Evolutionary conservation across 345 rosid species (phyloP), one percentile per base, ranked within the genome.

Genomic region (Eucalyptus pauciflora): DNA sequence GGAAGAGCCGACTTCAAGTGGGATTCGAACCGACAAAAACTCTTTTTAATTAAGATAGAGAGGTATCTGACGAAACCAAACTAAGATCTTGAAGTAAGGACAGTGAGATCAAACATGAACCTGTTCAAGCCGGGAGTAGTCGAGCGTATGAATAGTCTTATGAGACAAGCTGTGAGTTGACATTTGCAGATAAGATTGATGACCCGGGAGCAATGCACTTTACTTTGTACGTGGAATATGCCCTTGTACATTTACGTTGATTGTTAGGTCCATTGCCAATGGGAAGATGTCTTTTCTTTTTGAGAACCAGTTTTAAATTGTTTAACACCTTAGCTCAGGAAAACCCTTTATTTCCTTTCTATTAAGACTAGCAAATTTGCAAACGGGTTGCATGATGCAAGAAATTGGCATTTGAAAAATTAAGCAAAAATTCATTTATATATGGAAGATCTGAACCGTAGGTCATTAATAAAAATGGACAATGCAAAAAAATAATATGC

Each of bases 71-170:
- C n/a, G n/a, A n/a, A n/a, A n/a, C n/a, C n/a, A n/a, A n/a, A n/a
- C n/a, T n/a, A n/a, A n/a, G 22, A 69, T 33, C 24, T 16, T 69
- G 80, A 20, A 33, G 43, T 11, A 5, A 69, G 24, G 80, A 33
- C 0, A 20, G 37, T 8, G 43, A 69, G 7, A 67, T 67, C 41
- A 8, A 69, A 8, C 80, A 69, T 16, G 45, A 33, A 69, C 45
- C 24, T 4, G 2, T 16, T 10, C 80, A 33, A 33, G 7, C 24
- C 25, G 0, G 0, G 0, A 69, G 24, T 6, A 33, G 10, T 2
- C 15, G 76, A 64, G 1, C 13, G 13, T 9, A 56, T 25, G 29
- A 22, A 56, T 22, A 56, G 29, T 24, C 29, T 56, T 24, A 24
- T 56, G 62, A 22, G 62, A 56, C 6, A 56, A 56, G 62, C 13